These are phyloP conservation scores for Phytophthora pisi DNA, from an alignment of 352 stramenopile species.

Conservation along the genomic window DNA sequence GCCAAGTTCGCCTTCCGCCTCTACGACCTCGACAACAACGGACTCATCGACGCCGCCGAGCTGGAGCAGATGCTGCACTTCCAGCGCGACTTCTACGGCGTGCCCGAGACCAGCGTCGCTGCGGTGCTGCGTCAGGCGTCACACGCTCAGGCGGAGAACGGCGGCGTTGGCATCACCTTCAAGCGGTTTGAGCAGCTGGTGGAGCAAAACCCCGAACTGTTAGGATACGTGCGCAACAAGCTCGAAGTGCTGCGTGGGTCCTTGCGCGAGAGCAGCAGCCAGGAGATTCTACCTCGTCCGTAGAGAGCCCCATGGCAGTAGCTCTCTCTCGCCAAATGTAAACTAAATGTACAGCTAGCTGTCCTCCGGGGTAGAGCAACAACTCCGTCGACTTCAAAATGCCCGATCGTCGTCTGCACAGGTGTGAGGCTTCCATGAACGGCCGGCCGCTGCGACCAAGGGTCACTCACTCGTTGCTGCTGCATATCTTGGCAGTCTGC, in stretches of 20 bases:
- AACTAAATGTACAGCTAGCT: constrained; percentile 25
- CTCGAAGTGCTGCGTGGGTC: constrained; percentile 63
- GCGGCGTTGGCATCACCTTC: constrained; percentile 37
- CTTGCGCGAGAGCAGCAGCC: constrained; percentile 38
- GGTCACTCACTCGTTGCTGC: background rate
- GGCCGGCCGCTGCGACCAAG: background rate
- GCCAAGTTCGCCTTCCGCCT: constrained; percentile 65
- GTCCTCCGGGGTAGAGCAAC: background rate
- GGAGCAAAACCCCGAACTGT: constrained; percentile 42
- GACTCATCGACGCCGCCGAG: constrained; percentile 53
- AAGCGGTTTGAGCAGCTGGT: constrained; percentile 52
- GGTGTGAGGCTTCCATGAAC: constrained; percentile 8
- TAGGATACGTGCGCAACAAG: constrained; percentile 54
- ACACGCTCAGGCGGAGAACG: constrained; percentile 13
- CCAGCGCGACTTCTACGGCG: constrained; percentile 57
- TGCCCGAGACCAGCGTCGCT: constrained; percentile 32
- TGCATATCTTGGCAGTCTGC: constrained; percentile 2
- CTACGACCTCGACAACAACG: constrained; percentile 70
- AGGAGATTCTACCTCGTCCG: constrained; percentile 2
- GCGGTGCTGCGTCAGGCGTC: constrained; percentile 32
- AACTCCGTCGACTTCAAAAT: background rate
- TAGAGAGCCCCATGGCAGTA: constrained; percentile 5
- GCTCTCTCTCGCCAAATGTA: constrained; percentile 15
- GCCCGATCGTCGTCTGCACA: background rate
- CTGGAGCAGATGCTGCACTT: constrained; percentile 60